These are phyloP conservation scores for Acanthamoeba lenticulata DNA, from an alignment of 208 protist genomes.

Conservation along the genomic window DNA sequence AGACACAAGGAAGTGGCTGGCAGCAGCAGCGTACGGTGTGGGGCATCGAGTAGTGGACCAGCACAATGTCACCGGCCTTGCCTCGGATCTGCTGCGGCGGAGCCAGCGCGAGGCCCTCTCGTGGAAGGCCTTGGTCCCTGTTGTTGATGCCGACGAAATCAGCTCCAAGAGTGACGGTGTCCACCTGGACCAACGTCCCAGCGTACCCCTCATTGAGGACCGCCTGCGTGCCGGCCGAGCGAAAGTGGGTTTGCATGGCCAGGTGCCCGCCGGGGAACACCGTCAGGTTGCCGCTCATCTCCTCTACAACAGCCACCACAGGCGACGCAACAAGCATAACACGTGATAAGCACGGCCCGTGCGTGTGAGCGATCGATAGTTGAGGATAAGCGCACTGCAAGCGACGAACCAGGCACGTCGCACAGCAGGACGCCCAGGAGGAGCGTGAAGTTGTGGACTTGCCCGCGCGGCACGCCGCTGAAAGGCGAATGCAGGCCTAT, in stretches of 20 bases:
- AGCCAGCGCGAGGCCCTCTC: neutral
- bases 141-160: too few relatives aligned
- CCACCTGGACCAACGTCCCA: neutral
- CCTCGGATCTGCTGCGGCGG: slow-evolving; percentile 6
- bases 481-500: neutral
- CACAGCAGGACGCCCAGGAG: slow-evolving; percentile 31
- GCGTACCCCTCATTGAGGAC: neutral
- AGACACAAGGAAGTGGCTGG: too few relatives aligned
- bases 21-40: slow-evolving; percentile 50
- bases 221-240: neutral
- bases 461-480: neutral
- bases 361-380: neutral
- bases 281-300: slow-evolving; percentile 47
- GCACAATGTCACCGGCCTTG: slow-evolving; percentile 64
- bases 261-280: slow-evolving; percentile 58
- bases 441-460: slow-evolving; percentile 42
- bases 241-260: slow-evolving; percentile 2
- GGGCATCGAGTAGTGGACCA: slow-evolving; percentile 54
- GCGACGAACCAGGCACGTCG: slow-evolving; percentile 3
- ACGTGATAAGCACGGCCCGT: too few relatives aligned
- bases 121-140: neutral
- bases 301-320: neutral
- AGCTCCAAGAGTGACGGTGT: neutral
- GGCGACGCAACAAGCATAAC: neutral
- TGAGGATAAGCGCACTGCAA: neutral